Percentiles rank a stretch among this genome's conserved stretches.
phyloP scores from a whole-genome alignment of 2,329 filamentous ascomycete species.

The Reticulascus tulasneorum region DNA sequence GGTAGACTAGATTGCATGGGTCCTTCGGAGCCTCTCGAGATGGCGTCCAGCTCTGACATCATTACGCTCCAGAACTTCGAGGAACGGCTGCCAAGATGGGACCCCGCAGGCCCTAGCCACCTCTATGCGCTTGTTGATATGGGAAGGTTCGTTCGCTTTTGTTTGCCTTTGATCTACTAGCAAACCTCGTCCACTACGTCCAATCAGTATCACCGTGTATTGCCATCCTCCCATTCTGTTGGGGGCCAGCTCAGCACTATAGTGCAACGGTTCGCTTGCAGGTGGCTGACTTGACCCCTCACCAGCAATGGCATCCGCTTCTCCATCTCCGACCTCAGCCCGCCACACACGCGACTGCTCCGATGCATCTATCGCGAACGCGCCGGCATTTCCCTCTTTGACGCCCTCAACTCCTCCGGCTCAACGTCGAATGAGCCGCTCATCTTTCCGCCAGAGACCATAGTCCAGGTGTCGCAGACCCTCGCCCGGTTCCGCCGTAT shows the following conservation, averaged over 20 bases:
- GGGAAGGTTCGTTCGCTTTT: slow-evolving; percentile 55
- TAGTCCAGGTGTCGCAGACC: slow-evolving; percentile 61
- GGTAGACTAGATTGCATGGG: not conserved
- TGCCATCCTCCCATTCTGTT: slow-evolving; percentile 2
- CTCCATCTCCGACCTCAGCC: slow-evolving; percentile 78
- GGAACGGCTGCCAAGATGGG: slow-evolving; percentile 46
- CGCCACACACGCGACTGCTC: slow-evolving; percentile 66
- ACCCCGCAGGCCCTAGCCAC: slow-evolving; percentile 40
- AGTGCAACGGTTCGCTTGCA: not conserved
- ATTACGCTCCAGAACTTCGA: slow-evolving; percentile 50
- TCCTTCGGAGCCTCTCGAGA: not conserved
- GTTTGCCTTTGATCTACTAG: too few species aligned
- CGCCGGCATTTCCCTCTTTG: slow-evolving; percentile 79
- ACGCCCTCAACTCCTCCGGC: slow-evolving; percentile 60
- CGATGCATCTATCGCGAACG: slow-evolving; percentile 75
- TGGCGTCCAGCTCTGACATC: slow-evolving; percentile 29
- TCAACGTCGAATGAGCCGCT: slow-evolving; percentile 21
- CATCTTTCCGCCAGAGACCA: slow-evolving; percentile 51
- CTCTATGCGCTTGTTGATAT: slow-evolving; percentile 57
- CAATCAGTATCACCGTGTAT: not conserved
- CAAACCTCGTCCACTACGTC: too few species aligned
- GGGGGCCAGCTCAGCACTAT: not conserved
- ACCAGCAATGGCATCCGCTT: slow-evolving; percentile 86
- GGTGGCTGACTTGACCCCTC: slow-evolving; percentile 5
- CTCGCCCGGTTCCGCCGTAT: slow-evolving; percentile 68